Evolutionary conservation across 129 eudicot genomes (phyloP).

Genomic region (Gnaphalium uliginosum): DNA sequence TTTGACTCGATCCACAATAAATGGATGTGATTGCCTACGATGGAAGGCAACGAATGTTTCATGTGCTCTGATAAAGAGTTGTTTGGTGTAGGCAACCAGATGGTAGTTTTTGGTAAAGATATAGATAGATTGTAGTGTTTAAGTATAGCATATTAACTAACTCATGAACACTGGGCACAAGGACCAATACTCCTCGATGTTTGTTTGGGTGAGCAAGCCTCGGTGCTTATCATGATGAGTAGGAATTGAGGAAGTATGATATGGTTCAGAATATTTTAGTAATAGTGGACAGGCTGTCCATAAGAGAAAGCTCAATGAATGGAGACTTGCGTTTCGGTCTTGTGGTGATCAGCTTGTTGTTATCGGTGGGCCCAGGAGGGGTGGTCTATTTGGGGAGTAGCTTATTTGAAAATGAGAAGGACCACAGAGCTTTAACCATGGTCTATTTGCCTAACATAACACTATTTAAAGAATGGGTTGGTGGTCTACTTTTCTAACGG

Average conservation of each 20-base stretch:
- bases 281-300: constrained; percentile 44
- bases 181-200: constrained; percentile 64
- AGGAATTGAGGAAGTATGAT: too few species aligned
- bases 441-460: too few species aligned
- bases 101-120: constrained; percentile 78
- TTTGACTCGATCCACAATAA: constrained; percentile 62
- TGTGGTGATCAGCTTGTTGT: constrained; percentile 74
- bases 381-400: too few species aligned
- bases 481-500: too few species aligned
- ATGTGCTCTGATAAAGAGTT: constrained; percentile 81
- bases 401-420: too few species aligned
- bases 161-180: constrained; percentile 64
- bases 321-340: constrained; percentile 80
- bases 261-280: too few species aligned
- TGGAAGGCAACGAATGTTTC: constrained; percentile 67
- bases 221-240: constrained; percentile 58
- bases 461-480: too few species aligned
- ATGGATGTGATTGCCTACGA: constrained; percentile 73
- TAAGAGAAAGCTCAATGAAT: constrained; percentile 52
- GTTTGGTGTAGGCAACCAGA: constrained; percentile 80
- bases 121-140: too few species aligned
- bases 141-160: constrained; percentile 71
- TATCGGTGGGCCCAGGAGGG: constrained; percentile 59
- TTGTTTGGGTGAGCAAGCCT: constrained; percentile 74
- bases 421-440: too few species aligned